Conservation (phyloP, 495 filamentous ascomycete genomes). For the Pseudevernia furfuracea region DNA sequence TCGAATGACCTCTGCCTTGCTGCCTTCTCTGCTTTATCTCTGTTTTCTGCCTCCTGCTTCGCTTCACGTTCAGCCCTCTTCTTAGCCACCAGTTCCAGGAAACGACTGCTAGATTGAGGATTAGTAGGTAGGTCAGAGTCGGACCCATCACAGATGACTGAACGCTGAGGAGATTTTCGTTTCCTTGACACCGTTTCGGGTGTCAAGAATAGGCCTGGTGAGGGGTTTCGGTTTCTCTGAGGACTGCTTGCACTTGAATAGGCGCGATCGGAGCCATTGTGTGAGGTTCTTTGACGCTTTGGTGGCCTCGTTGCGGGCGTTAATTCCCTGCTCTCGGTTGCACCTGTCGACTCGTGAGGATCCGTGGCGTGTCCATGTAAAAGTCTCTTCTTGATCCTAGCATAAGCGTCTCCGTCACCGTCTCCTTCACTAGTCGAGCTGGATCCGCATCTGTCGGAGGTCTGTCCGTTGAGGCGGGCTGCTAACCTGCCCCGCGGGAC, state of each 20-base stretch:
- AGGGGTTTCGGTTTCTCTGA: conserved; percentile 15
- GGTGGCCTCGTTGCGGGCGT: conserved; percentile 11
- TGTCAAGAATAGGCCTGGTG: conserved; percentile 37
- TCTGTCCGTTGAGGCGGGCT: conserved; percentile 49
- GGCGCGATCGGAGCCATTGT: neutral
- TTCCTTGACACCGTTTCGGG: conserved; percentile 22
- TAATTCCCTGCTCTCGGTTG: conserved; percentile 19
- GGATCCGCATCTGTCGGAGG: conserved; percentile 25
- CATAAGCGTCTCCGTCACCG: conserved; percentile 22
- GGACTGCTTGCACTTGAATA: neutral
- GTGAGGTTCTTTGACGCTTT: neutral
- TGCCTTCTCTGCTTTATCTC: conserved; percentile 44
- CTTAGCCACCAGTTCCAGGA: conserved; percentile 59
- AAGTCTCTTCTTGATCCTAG: conserved; percentile 26
- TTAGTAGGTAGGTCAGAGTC: conserved; percentile 43
- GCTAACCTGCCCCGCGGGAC: conserved; percentile 65
- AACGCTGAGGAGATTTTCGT: conserved; percentile 14
- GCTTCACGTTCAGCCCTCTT: conserved; percentile 64
- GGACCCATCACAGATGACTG: conserved; percentile 25
- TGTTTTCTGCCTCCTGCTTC: conserved; percentile 49
- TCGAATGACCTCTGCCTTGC: conserved; percentile 39
- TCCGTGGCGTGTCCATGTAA: conserved; percentile 6
- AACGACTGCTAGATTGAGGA: conserved; percentile 46
- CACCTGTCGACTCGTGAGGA: neutral
- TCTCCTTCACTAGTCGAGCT: conserved; percentile 15